Percentiles rank a stretch among this genome's conserved stretches.
Evolutionary conservation across 768 basidiomycete genomes (phyloP).

Genomic region (Dioszegia aurantiaca): DNA sequence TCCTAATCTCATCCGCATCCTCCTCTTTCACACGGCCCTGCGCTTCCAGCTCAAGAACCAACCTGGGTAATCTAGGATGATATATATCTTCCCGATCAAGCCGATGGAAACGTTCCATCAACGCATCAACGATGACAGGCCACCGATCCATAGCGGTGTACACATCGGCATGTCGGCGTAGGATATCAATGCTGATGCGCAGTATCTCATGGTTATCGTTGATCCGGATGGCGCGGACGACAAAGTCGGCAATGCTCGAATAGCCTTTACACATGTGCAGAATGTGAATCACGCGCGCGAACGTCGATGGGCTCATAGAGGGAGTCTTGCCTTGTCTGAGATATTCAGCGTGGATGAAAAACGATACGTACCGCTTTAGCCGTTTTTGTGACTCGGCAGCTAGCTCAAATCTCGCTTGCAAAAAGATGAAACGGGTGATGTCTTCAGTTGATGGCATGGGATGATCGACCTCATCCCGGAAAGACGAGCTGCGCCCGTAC

Average conservation of each 20-base stretch:
- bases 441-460: constrained; percentile 22
- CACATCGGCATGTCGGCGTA: constrained; percentile 35
- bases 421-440: constrained; percentile 31
- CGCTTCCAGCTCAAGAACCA: constrained; percentile 27
- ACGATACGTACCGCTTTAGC: constrained; percentile 20
- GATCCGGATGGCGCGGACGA: constrained; percentile 26
- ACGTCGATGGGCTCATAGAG: constrained; percentile 40
- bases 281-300: constrained; percentile 32
- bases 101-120: constrained; percentile 29
- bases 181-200: constrained; percentile 30
- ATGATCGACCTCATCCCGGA: constrained; percentile 28
- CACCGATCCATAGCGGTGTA: constrained; percentile 48
- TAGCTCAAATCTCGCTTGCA: constrained; percentile 41
- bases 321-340: constrained; percentile 19
- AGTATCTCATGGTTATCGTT: constrained; percentile 36
- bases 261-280: constrained; percentile 28
- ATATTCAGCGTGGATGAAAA: background rate
- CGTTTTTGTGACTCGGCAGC: constrained; percentile 27
- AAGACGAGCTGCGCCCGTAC: constrained; percentile 26
- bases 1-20: constrained; percentile 29
- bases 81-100: constrained; percentile 19
- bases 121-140: constrained; percentile 28
- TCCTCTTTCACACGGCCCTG: constrained; percentile 26
- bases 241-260: constrained; percentile 38
- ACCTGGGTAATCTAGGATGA: constrained; percentile 17